Base-by-base conservation (phyloP, 179 eudicot species). In the Corrigiola litoralis region DNA sequence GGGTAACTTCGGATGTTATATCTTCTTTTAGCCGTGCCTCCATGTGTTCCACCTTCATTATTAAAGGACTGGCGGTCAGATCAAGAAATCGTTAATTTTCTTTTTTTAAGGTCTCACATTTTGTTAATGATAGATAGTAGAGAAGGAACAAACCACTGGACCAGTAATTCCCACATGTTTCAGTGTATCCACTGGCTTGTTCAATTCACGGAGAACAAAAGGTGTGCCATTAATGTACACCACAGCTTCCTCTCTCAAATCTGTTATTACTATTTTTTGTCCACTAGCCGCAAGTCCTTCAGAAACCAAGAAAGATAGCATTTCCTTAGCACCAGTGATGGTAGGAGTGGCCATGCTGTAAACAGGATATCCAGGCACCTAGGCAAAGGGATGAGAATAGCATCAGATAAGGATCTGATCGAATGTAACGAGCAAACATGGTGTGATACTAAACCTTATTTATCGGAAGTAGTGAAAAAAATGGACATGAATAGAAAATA, bases 301-400 rank as follows among this genome's bases (percentile, higher is more conserved):
- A 67, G 89, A 82, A 79, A 76, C 75, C 67, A 91, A 77, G 68
- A 83, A 91, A 58, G 89, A 75, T 77, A 91, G 64, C 91, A 91
- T 88, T 66, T 83, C 96, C 63, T 84, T 82, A 52, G 97, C 97
- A 57, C 97, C 97, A 23, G 78, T 61, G 49, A 79, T 81, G 63
- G 97, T 85, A 29, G 97, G 96, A 59, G 97, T 91, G 66, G 97
- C 97, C 96, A 91, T 91, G 85, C 95, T 86, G 77, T 86, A 89
- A 42, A 91, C 89, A 77, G 95, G 97, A 70, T 81, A 86, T 72
- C 86, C 89, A 61, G 89, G 88, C 77, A 91, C 97, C 97, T 91
- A 76, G 73, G 79, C 34, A 63, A 68, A 55, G 8, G 12, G 14
- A 23, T 47, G 67, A 20, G 5, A 36, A 63, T 46, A 44, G 45